phyloP scores from a whole-genome alignment of 2,329 filamentous ascomycete species.

The Pyricularia sp. region DNA sequence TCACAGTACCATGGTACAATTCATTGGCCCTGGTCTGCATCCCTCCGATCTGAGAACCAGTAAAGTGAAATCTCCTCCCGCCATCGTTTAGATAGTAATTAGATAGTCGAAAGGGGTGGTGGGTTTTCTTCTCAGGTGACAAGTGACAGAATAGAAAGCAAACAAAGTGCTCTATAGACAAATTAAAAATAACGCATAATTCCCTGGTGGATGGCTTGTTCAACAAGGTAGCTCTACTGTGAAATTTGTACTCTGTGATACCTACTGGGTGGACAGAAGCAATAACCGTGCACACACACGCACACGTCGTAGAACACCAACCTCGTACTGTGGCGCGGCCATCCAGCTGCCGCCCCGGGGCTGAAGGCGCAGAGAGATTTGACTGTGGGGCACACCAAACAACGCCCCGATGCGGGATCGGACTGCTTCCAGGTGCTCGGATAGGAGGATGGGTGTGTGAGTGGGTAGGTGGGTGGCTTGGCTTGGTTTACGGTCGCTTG shows the following conservation, averaged over 20 bases:
- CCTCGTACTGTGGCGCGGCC: neutral
- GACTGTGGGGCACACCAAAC: neutral
- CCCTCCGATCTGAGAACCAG: neutral
- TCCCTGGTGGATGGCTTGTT: neutral
- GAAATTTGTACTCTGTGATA: neutral
- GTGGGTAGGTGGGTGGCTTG: too few relatives aligned
- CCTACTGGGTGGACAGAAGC: neutral
- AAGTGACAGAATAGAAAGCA: neutral
- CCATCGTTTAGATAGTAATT: neutral
- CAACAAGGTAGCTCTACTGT: neutral
- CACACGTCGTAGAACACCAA: neutral
- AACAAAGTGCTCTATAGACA: too few relatives aligned
- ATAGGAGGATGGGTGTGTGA: neutral
- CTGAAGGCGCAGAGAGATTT: neutral
- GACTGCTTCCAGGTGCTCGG: neutral
- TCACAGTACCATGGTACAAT: neutral
- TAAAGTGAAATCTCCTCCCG: neutral
- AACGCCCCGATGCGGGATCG: neutral
- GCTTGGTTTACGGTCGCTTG: too few relatives aligned
- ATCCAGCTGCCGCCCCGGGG: neutral
- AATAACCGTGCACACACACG: neutral
- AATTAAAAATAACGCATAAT: neutral
- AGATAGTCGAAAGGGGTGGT: neutral
- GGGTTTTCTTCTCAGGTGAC: neutral
- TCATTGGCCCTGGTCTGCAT: neutral